Conservation (phyloP, 176 grass and related monocot genomes). For the Poa annua region DNA sequence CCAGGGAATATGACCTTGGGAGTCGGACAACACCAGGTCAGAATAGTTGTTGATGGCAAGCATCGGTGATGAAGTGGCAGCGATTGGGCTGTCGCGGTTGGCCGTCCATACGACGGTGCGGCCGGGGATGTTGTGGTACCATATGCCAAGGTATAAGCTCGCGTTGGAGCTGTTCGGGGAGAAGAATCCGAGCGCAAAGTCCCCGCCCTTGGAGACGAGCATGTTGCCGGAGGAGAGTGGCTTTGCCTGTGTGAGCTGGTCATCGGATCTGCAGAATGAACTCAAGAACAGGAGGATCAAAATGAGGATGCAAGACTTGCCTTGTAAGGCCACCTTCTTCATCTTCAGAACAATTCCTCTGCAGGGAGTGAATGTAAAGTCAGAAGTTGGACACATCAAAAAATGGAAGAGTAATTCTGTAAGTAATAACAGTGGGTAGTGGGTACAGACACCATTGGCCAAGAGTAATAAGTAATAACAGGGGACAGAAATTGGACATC, state of each 20-base stretch:
- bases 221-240: slow-evolving; percentile 1
- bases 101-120: slow-evolving; percentile 42
- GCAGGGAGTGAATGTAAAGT: too few species aligned
- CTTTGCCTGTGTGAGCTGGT: slow-evolving; percentile 3
- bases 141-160: too few species aligned
- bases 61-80: background rate
- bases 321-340: background rate
- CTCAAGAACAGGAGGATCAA: slow-evolving; percentile 17
- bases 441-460: too few species aligned
- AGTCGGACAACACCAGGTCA: slow-evolving; percentile 17
- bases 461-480: too few species aligned
- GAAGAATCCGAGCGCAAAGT: too few species aligned
- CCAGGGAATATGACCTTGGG: slow-evolving; percentile 19
- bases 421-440: too few species aligned
- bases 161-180: too few species aligned
- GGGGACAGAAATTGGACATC: too few species aligned
- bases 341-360: background rate
- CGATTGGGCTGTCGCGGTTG: slow-evolving; percentile 40
- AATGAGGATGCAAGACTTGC: background rate
- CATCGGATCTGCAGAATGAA: slow-evolving; percentile 22
- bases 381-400: too few species aligned
- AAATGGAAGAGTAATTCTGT: too few species aligned
- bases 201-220: slow-evolving; percentile 41
- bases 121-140: too few species aligned
- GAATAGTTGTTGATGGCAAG: slow-evolving; percentile 13